Conservation (phyloP, 2,329 filamentous ascomycete genomes). For the Xylaria polymorpha region DNA sequence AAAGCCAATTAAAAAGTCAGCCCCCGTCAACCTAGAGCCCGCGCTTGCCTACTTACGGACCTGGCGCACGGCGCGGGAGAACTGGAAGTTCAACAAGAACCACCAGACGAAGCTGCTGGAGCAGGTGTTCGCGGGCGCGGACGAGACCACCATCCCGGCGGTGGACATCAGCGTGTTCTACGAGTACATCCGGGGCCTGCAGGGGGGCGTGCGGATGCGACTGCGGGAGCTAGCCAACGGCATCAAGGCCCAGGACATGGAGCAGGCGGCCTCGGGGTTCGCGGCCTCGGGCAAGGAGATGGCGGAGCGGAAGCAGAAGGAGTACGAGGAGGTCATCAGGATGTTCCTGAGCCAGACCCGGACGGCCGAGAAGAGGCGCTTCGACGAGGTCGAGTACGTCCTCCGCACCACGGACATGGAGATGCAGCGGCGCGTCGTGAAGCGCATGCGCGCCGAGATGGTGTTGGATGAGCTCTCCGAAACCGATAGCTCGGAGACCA, state of each 20-base stretch:
- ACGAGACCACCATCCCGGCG: conserved; percentile 75
- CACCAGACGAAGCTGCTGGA: conserved; percentile 88
- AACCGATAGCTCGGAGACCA: conserved; percentile 54
- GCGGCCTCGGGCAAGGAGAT: conserved; percentile 56
- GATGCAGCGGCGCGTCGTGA: conserved; percentile 67
- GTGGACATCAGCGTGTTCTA: conserved; percentile 76
- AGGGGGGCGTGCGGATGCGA: conserved; percentile 77
- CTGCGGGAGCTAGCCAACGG: conserved; percentile 74
- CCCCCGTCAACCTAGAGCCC: conserved; percentile 65
- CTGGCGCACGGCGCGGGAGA: conserved; percentile 75
- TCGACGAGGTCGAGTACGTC: conserved; percentile 65
- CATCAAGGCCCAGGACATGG: conserved; percentile 67
- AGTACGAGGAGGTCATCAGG: conserved; percentile 68
- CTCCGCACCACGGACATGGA: conserved; percentile 61
- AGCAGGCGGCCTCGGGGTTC: conserved; percentile 61
- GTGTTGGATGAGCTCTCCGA: conserved; percentile 67
- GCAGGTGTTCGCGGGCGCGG: conserved; percentile 73
- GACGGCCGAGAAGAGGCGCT: conserved; percentile 59
- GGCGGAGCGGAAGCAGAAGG: conserved; percentile 61
- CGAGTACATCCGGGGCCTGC: conserved; percentile 81
- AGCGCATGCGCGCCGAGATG: conserved; percentile 72
- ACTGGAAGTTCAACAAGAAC: conserved; percentile 98
- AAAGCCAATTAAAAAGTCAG: conserved; percentile 44
- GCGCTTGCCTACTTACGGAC: conserved; percentile 81
- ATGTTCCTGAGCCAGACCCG: conserved; percentile 55